Conservation (phyloP, 345 rosid species). For the Citrus trifoliata region DNA sequence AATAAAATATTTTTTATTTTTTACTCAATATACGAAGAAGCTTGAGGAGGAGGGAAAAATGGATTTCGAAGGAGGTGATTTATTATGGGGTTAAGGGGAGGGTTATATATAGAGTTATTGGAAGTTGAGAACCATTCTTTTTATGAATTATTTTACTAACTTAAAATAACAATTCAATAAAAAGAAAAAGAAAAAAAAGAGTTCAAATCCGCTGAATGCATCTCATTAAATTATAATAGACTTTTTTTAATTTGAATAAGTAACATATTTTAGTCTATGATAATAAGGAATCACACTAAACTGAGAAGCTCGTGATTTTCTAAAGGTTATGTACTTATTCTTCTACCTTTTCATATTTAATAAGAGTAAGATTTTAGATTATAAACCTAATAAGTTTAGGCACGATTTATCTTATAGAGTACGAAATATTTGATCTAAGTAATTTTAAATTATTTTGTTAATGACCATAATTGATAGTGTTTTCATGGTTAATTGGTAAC, state of each 20-base stretch:
- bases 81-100: background rate
- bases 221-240: background rate
- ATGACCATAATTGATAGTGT: too few species aligned
- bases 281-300: background rate
- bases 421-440: conserved; percentile 17
- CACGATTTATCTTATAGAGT: background rate
- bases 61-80: background rate
- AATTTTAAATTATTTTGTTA: too few species aligned
- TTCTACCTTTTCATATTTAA: background rate
- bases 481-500: too few species aligned
- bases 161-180: background rate
- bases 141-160: background rate
- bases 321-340: background rate
- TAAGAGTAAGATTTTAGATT: background rate
- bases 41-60: background rate
- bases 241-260: background rate
- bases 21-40: too few species aligned
- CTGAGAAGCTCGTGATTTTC: background rate
- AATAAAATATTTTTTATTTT: background rate
- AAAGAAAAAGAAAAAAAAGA: background rate
- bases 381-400: background rate
- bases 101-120: background rate
- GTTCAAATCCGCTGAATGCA: background rate
- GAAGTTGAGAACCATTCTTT: background rate
- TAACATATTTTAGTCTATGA: background rate